These are phyloP conservation scores for Blastomyces gilchristii DNA, from an alignment of 2,329 filamentous ascomycete genomes.

Conservation along the genomic window DNA sequence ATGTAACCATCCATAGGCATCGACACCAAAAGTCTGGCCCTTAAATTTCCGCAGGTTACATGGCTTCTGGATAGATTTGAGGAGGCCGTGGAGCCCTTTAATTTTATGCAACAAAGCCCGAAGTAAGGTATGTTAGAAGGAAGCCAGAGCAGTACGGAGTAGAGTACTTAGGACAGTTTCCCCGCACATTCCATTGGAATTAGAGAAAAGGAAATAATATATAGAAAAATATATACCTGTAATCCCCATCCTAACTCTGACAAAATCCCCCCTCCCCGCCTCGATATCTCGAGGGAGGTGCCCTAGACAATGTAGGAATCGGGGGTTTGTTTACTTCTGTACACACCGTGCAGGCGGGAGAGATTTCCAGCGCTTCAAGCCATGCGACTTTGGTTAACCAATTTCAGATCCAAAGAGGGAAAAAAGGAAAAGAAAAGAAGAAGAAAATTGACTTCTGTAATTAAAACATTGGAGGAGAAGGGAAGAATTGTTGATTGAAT, in stretches of 20 bases:
- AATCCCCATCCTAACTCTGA: constrained; percentile 32
- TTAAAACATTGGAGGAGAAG: not conserved
- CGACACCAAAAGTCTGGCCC: constrained; percentile 84
- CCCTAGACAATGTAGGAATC: not conserved
- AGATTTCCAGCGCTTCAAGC: not conserved
- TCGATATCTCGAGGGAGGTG: not conserved
- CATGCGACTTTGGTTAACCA: not conserved
- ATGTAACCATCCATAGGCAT: constrained; percentile 97
- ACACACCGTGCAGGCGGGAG: constrained; percentile 3
- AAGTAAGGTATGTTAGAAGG: not conserved
- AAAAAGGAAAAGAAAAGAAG: not conserved
- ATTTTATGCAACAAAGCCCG: not conserved
- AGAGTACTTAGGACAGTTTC: not conserved
- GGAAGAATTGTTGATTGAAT: not conserved
- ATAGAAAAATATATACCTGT: constrained; percentile 26
- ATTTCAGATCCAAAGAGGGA: not conserved
- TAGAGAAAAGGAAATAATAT: not conserved
- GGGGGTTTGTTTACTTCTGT: constrained; percentile 6
- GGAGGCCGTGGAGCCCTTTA: constrained; percentile 71
- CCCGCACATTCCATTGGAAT: not conserved
- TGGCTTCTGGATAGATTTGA: constrained; percentile 93
- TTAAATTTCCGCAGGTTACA: constrained; percentile 75
- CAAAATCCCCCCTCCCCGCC: not conserved
- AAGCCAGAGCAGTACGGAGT: too few relatives aligned
- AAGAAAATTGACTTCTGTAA: not conserved